Conservation (phyloP, 2,329 filamentous ascomycete species). For the Cytospora piceicola region DNA sequence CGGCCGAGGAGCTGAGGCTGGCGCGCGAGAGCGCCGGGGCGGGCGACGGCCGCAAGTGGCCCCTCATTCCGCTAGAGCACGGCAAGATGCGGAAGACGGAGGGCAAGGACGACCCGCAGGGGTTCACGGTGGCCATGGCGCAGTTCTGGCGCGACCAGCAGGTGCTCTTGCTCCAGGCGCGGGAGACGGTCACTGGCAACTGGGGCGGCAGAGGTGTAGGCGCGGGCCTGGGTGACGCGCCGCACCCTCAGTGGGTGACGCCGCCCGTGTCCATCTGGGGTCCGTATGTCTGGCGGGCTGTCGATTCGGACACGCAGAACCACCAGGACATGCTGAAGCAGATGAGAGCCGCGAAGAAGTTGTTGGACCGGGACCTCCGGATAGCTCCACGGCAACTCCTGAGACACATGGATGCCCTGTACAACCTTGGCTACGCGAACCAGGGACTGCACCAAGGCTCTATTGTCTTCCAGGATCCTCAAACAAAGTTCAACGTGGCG, state of each 20-base stretch:
- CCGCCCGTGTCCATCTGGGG: constrained; percentile 35
- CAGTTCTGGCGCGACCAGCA: constrained; percentile 26
- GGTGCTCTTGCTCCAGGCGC: constrained; percentile 21
- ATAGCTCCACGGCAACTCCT: constrained; percentile 40
- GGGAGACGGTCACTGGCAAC: constrained; percentile 14
- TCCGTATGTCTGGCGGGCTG: constrained; percentile 34
- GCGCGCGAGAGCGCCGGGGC: constrained; percentile 27
- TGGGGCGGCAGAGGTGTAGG: background rate
- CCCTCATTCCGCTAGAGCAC: constrained; percentile 13
- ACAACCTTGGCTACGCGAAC: constrained; percentile 28
- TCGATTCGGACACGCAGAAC: constrained; percentile 33
- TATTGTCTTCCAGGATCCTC: background rate
- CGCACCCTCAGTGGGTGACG: constrained; percentile 24
- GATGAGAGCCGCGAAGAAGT: constrained; percentile 34
- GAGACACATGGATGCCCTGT: constrained; percentile 22
- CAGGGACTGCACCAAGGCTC: background rate
- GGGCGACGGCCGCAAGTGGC: constrained; percentile 22
- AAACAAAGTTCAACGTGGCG: too few species aligned
- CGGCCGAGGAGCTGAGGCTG: constrained; percentile 34
- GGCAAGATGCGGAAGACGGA: constrained; percentile 23
- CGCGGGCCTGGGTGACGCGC: background rate
- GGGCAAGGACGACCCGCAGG: constrained; percentile 31
- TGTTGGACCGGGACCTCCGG: constrained; percentile 34
- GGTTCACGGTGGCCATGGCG: constrained; percentile 28
- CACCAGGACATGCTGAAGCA: constrained; percentile 37